phyloP scores from a whole-genome alignment of 192 early-diverging fungal genomes.

The Coemansia sp. region DNA sequence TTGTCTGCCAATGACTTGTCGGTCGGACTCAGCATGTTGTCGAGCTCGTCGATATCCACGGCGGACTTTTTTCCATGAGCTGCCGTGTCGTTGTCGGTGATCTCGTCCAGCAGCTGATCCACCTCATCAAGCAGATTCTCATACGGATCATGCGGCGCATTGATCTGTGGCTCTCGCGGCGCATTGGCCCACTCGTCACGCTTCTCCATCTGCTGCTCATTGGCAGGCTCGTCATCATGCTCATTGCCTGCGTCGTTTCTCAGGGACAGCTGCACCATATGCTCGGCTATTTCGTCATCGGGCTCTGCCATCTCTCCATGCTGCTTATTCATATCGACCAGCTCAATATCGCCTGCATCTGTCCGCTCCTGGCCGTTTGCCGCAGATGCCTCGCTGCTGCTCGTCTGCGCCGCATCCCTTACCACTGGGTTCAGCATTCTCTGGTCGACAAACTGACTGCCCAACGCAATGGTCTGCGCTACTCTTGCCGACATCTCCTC shows the following conservation, averaged over 20 bases:
- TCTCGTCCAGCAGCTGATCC: slow-evolving; percentile 49
- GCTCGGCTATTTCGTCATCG: slow-evolving; percentile 18
- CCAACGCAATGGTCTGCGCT: slow-evolving; percentile 50
- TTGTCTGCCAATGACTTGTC: neutral
- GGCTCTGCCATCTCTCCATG: slow-evolving; percentile 1
- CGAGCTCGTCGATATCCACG: neutral
- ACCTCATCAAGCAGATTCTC: slow-evolving; percentile 54
- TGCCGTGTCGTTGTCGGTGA: slow-evolving; percentile 34
- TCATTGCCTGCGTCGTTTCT: neutral
- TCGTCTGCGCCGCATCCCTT: slow-evolving; percentile 18
- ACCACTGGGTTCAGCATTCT: slow-evolving; percentile 39
- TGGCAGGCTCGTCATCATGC: neutral
- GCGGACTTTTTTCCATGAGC: neutral
- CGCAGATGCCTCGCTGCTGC: neutral
- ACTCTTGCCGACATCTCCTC: slow-evolving; percentile 45
- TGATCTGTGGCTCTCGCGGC: slow-evolving; percentile 19
- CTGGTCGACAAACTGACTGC: slow-evolving; percentile 50
- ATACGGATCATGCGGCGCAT: slow-evolving; percentile 39
- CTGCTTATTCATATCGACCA: neutral
- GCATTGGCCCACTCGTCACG: slow-evolving; percentile 24
- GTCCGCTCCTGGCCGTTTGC: no score
- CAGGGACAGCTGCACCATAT: slow-evolving; percentile 29
- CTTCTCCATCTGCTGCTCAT: neutral
- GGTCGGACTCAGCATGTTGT: neutral
- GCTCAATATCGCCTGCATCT: neutral